These are phyloP conservation scores for Rhizoclosmatium globosum DNA, from an alignment of 192 early-diverging fungal genomes.

Conservation along the genomic window DNA sequence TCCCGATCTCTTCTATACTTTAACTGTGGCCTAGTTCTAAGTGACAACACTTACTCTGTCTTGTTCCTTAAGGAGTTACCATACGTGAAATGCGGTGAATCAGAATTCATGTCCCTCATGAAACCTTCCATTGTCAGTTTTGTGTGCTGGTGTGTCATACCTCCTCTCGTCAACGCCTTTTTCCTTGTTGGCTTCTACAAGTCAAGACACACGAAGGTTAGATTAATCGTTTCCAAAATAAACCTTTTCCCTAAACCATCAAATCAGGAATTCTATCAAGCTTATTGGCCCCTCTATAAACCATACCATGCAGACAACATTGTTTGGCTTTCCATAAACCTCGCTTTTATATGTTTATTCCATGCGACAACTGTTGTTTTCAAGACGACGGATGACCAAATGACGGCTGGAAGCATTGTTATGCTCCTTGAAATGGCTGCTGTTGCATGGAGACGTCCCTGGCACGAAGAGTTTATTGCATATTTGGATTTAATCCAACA, in stretches of 20 bases:
- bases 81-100: constrained; percentile 2
- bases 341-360: neutral
- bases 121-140: neutral
- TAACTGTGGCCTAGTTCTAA: neutral
- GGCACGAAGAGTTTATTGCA: neutral
- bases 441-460: constrained; percentile 16
- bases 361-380: neutral
- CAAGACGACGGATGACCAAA: neutral
- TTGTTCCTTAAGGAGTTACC: constrained; percentile 5
- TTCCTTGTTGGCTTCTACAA: neutral
- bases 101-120: neutral
- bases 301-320: neutral
- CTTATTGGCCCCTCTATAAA: constrained; percentile 5
- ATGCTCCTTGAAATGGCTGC: constrained; percentile 2
- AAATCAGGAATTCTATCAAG: neutral
- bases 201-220: too few relatives aligned
- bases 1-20: neutral
- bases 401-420: constrained; percentile 14
- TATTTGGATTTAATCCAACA: constrained; percentile 7
- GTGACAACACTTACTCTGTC: neutral
- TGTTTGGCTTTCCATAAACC: constrained; percentile 10
- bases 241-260: neutral
- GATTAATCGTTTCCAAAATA: too few relatives aligned
- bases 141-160: neutral
- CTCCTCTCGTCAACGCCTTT: neutral